Conservation (phyloP, 768 basidiomycete species). For the Tephrocybe sp. region DNA sequence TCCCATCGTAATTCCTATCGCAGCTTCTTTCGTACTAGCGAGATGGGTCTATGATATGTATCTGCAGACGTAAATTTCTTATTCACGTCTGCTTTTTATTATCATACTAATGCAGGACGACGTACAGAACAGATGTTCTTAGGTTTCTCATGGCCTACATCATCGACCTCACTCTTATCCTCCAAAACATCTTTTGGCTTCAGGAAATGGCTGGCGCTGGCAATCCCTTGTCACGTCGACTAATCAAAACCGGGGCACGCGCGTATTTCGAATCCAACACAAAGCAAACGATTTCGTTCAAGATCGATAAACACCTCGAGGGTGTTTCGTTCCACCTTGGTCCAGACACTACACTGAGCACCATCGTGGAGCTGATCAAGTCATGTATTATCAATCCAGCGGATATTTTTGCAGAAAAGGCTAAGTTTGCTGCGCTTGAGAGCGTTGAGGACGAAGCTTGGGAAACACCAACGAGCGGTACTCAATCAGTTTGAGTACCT, state of each 20-base stretch:
- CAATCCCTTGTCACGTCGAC: slow-evolving; percentile 8
- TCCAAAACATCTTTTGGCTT: slow-evolving; percentile 20
- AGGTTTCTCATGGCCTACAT: slow-evolving; percentile 18
- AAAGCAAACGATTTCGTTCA: slow-evolving; percentile 9
- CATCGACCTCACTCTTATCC: too few species aligned
- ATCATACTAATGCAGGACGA: background rate
- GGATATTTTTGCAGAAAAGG: slow-evolving; percentile 8
- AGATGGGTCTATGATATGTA: slow-evolving; percentile 21
- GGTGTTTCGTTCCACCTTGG: slow-evolving; percentile 3
- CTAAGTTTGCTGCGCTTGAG: background rate
- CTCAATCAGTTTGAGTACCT: too few species aligned
- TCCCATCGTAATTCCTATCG: too few species aligned
- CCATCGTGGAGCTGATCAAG: slow-evolving; percentile 8
- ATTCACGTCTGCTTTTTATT: background rate
- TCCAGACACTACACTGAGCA: slow-evolving; percentile 11
- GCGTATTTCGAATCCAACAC: slow-evolving; percentile 11
- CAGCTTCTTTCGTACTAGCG: too few species aligned
- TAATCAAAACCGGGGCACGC: slow-evolving; percentile 11
- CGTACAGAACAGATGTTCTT: slow-evolving; percentile 10
- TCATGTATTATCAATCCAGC: slow-evolving; percentile 9
- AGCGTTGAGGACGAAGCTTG: background rate
- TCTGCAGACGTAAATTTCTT: slow-evolving; percentile 18
- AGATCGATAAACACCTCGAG: slow-evolving; percentile 14
- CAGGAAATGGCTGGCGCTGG: background rate
- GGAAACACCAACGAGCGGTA: too few species aligned